These are phyloP conservation scores for Raddia distichophylla DNA, from an alignment of 176 grass and related monocot genomes.

Conservation along the genomic window DNA sequence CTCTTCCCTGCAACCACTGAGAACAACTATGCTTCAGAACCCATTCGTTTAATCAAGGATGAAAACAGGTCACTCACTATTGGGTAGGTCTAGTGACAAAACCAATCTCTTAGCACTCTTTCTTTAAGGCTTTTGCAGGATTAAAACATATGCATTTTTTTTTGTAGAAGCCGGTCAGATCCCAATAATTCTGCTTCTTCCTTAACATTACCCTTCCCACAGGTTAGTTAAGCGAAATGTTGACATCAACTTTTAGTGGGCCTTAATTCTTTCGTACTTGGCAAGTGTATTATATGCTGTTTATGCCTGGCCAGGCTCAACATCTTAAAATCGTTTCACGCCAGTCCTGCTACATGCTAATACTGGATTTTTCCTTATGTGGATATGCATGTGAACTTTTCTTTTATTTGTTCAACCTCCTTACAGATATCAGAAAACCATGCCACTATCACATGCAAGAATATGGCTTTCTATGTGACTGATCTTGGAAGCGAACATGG, in stretches of 20 bases:
- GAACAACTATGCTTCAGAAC: constrained; percentile 46
- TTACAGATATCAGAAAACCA: constrained; percentile 81
- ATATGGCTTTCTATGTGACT: constrained; percentile 84
- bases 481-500: constrained; percentile 80
- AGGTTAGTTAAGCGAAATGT: constrained; percentile 53
- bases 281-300: neutral
- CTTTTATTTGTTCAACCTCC: constrained; percentile 29
- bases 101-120: constrained; percentile 19
- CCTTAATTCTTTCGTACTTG: neutral
- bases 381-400: neutral
- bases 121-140: constrained; percentile 1
- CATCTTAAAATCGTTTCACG: neutral
- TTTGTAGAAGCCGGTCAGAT: constrained; percentile 60
- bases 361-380: neutral
- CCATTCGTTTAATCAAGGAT: constrained; percentile 80
- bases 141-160: constrained; percentile 22
- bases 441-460: constrained; percentile 80
- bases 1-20: constrained; percentile 57
- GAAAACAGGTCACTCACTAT: constrained; percentile 62
- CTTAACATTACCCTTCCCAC: constrained; percentile 57
- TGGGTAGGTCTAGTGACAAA: constrained; percentile 57
- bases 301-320: neutral
- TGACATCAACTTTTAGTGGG: neutral
- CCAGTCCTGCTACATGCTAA: neutral
- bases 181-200: constrained; percentile 43